phyloP scores from a whole-genome alignment of 257 asterid species.

The Plectranthus barbatus region DNA sequence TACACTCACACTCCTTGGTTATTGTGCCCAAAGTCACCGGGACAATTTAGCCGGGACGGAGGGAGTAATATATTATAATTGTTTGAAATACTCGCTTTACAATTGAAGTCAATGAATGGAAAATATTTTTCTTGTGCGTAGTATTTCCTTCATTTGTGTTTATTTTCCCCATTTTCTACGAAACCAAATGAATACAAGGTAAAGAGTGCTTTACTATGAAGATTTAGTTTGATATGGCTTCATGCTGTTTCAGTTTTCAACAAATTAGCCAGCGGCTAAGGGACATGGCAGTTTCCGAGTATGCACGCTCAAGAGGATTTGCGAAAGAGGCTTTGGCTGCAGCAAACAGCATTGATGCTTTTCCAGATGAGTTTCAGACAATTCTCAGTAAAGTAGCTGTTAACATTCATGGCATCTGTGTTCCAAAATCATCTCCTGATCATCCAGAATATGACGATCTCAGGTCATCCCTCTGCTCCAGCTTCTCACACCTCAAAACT shows the following conservation, averaged over 20 bases:
- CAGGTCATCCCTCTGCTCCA: slow-evolving; percentile 34
- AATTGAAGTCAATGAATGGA: too few species aligned
- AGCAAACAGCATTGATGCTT: slow-evolving; percentile 45
- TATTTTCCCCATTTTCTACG: too few species aligned
- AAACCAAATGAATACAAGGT: too few species aligned
- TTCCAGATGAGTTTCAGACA: slow-evolving; percentile 54
- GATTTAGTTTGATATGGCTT: slow-evolving; percentile 5
- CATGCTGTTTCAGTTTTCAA: slow-evolving; percentile 44
- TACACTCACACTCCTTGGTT: too few species aligned
- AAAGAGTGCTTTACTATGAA: too few species aligned
- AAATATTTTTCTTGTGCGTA: too few species aligned
- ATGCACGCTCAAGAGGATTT: slow-evolving; percentile 23
- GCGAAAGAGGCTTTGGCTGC: slow-evolving; percentile 40
- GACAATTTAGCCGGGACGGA: too few species aligned
- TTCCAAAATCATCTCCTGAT: slow-evolving; percentile 70
- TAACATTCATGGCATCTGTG: slow-evolving; percentile 71
- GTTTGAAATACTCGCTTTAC: too few species aligned
- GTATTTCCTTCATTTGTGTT: too few species aligned
- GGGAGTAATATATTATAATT: too few species aligned
- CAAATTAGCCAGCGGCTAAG: slow-evolving; percentile 60
- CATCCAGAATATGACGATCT: slow-evolving; percentile 55
- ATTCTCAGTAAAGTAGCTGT: slow-evolving; percentile 56
- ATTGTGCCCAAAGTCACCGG: too few species aligned
- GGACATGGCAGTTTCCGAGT: slow-evolving; percentile 49
- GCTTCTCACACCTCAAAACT: background rate